Evolutionary conservation across 139 green algal genomes (phyloP).

Genomic region (Chlamydomonas sp.): DNA sequence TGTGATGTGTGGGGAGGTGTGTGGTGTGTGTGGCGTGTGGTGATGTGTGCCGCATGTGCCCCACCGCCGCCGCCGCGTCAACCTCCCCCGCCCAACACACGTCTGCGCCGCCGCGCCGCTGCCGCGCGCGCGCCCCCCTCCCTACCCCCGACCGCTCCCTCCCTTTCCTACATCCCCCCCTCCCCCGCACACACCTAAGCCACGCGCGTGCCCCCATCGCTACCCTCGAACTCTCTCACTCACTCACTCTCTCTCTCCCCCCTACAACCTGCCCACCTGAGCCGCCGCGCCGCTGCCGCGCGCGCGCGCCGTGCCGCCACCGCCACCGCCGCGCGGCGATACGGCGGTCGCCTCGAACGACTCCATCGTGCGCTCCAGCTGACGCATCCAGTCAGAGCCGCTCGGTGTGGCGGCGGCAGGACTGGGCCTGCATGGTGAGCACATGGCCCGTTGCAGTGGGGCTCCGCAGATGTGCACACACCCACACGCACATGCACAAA

Average conservation of each 20-base stretch:
- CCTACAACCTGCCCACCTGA: not conserved
- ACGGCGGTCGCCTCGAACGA: not conserved
- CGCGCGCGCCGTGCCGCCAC: conserved; percentile 4
- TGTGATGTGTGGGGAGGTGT: too few relatives aligned
- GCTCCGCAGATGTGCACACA: too few relatives aligned
- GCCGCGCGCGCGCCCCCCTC: too few relatives aligned
- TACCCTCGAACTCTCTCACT: not conserved
- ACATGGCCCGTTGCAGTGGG: too few relatives aligned
- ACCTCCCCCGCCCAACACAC: too few relatives aligned
- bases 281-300: conserved; percentile 11
- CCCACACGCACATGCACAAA: too few relatives aligned
- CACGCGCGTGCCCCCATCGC: not conserved
- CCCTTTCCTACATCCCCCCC: not conserved
- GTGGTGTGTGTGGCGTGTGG: too few relatives aligned
- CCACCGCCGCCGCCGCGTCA: too few relatives aligned
- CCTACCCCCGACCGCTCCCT: too few relatives aligned
- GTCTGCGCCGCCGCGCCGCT: too few relatives aligned
- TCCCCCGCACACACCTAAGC: not conserved
- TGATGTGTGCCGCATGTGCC: too few relatives aligned
- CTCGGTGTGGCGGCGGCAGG: not conserved
- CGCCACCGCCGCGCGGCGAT: not conserved
- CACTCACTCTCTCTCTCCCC: not conserved
- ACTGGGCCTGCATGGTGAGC: not conserved
- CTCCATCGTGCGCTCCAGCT: conserved; percentile 23
- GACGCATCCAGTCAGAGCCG: conserved; percentile 21